A percentile compares a stretch with the other conserved stretches of the same genome.
These are phyloP conservation scores for Gnomoniopsis smithogilvyi DNA, from an alignment of 2,329 filamentous ascomycete species.

Conservation along the genomic window DNA sequence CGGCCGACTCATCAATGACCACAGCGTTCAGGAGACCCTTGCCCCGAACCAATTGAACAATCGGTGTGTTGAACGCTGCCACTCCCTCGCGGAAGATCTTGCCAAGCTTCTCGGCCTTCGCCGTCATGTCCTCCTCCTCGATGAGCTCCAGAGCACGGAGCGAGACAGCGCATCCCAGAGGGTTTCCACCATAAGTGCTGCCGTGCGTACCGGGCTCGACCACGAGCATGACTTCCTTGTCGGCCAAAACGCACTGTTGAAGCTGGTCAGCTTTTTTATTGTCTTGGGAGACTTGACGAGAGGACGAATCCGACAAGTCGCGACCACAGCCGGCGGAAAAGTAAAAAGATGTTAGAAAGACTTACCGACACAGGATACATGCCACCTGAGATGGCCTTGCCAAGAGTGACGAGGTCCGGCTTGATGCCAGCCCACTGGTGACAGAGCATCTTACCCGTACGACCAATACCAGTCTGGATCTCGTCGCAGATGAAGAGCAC, in stretches of 20 bases:
- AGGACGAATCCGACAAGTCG: not conserved
- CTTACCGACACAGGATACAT: constrained; percentile 80
- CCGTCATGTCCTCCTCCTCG: constrained; percentile 84
- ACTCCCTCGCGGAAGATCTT: constrained; percentile 80
- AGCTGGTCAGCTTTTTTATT: not conserved
- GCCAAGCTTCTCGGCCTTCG: constrained; percentile 77
- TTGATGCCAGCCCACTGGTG: constrained; percentile 93
- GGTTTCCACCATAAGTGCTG: constrained; percentile 97
- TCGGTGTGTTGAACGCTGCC: constrained; percentile 68
- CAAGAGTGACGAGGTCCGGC: constrained; percentile 89
- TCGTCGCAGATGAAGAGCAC: constrained; percentile 96
- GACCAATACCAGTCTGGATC: constrained; percentile 96
- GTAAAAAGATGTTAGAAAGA: not conserved
- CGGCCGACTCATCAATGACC: constrained; percentile 87
- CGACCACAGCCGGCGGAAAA: too few species aligned
- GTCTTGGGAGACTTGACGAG: not conserved
- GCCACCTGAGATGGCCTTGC: constrained; percentile 96
- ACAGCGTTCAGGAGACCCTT: constrained; percentile 95
- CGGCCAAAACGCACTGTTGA: constrained; percentile 67
- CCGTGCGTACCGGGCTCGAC: constrained; percentile 96
- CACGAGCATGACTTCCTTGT: constrained; percentile 90
- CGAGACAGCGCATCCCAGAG: constrained; percentile 89
- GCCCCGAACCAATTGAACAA: constrained; percentile 80
- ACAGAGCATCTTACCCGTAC: constrained; percentile 91
- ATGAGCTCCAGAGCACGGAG: constrained; percentile 94